phyloP scores from a whole-genome alignment of 495 filamentous ascomycete species.

The Glonium stellatum region DNA sequence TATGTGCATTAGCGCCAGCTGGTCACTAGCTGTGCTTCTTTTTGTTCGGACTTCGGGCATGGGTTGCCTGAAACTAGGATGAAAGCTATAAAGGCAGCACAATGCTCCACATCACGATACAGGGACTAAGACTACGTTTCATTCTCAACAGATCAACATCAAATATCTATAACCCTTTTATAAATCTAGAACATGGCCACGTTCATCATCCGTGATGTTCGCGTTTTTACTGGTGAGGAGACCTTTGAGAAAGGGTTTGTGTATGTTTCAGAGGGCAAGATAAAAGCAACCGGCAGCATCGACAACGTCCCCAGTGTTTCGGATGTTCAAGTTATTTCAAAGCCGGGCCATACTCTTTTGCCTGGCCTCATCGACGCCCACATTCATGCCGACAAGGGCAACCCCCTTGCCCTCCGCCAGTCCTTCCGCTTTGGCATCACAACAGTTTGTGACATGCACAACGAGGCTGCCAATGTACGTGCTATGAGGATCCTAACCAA shows the following conservation, averaged over 20 bases:
- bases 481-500: background rate
- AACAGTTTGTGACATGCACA: slow-evolving; percentile 37
- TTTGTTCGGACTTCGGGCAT: too few relatives aligned
- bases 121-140: too few relatives aligned
- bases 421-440: slow-evolving; percentile 35
- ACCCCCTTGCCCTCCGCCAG: slow-evolving; percentile 31
- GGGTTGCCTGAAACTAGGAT: too few relatives aligned
- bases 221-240: slow-evolving; percentile 34
- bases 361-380: slow-evolving; percentile 38
- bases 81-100: too few relatives aligned
- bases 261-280: slow-evolving; percentile 31
- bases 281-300: slow-evolving; percentile 7
- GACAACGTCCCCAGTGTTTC: too few relatives aligned
- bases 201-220: slow-evolving; percentile 35
- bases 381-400: slow-evolving; percentile 32
- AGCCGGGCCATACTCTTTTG: slow-evolving; percentile 34
- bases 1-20: too few relatives aligned
- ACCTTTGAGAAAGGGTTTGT: slow-evolving; percentile 29
- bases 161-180: background rate
- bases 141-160: too few relatives aligned
- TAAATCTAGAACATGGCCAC: slow-evolving; percentile 23
- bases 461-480: slow-evolving; percentile 39
- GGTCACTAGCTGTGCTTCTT: too few relatives aligned
- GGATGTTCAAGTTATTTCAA: slow-evolving; percentile 20
- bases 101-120: too few relatives aligned